phyloP scores from a whole-genome alignment of 805 yeast genomes.

The Ogataea parapolymorpha region DNA sequence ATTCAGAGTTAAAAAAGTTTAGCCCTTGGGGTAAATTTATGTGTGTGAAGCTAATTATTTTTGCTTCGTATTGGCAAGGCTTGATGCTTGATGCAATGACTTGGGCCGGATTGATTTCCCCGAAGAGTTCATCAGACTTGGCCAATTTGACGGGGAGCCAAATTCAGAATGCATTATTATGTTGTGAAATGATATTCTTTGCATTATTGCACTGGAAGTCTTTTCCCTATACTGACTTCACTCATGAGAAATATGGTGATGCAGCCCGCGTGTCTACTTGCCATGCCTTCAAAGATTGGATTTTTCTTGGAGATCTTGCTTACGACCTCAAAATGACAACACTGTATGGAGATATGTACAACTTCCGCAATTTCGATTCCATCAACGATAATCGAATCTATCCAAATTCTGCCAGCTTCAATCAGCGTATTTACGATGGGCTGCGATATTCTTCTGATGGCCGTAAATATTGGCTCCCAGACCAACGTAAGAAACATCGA shows the following conservation, averaged over 20 bases:
- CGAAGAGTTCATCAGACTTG: conserved; percentile 32
- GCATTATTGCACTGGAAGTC: conserved; percentile 88
- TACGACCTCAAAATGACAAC: conserved; percentile 73
- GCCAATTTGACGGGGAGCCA: conserved; percentile 40
- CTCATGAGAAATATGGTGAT: conserved; percentile 57
- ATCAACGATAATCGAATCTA: conserved; percentile 41
- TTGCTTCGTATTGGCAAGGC: conserved; percentile 99
- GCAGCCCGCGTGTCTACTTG: conserved; percentile 60
- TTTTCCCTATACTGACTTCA: conserved; percentile 74
- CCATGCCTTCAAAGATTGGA: conserved; percentile 71
- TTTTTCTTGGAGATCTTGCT: conserved; percentile 72
- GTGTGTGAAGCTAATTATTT: conserved; percentile 89
- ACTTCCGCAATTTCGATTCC: conserved; percentile 80
- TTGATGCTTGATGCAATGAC: conserved; percentile 52
- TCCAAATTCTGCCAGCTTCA: conserved; percentile 40
- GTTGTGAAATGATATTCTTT: conserved; percentile 81
- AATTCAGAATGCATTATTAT: conserved; percentile 74
- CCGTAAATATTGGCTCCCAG: conserved; percentile 73
- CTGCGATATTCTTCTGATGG: conserved; percentile 79
- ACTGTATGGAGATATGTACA: conserved; percentile 67
- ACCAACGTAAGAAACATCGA: conserved; percentile 1
- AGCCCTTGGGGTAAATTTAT: conserved; percentile 90
- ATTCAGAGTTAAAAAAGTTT: conserved; percentile 69
- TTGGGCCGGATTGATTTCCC: conserved; percentile 42
- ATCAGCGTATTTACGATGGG: conserved; percentile 75